phyloP scores from a whole-genome alignment of 805 yeast genomes.

The Debaryomyces hansenii region DNA sequence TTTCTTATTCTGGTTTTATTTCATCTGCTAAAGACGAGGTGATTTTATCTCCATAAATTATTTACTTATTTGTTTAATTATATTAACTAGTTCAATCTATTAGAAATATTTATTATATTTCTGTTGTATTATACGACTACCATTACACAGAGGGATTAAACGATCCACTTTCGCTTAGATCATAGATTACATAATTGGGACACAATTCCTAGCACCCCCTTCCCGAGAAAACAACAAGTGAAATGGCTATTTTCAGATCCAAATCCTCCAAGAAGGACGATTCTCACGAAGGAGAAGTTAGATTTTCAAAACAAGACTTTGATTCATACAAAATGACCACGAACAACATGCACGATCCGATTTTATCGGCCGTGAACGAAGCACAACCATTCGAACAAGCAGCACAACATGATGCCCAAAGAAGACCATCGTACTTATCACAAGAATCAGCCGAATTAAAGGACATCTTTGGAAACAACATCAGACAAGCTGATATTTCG shows the following conservation, averaged over 20 bases:
- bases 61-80: too few relatives aligned
- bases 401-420: slow-evolving; percentile 28
- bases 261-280: slow-evolving; percentile 16
- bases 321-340: slow-evolving; percentile 61
- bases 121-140: too few relatives aligned
- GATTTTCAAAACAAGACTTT: slow-evolving; percentile 20
- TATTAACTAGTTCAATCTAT: too few relatives aligned
- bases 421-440: slow-evolving; percentile 42
- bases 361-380: slow-evolving; percentile 88
- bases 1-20: too few relatives aligned
- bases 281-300: slow-evolving; percentile 21
- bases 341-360: slow-evolving; percentile 76
- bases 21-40: too few relatives aligned
- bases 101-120: too few relatives aligned
- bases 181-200: background rate
- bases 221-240: background rate
- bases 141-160: too few relatives aligned
- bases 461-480: slow-evolving; percentile 86
- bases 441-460: slow-evolving; percentile 57
- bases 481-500: slow-evolving; percentile 77
- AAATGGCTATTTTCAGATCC: slow-evolving; percentile 34
- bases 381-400: slow-evolving; percentile 89
- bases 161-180: background rate
- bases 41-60: too few relatives aligned
- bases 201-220: too few relatives aligned